Percentiles rank a stretch among this genome's conserved stretches.
These are phyloP conservation scores for Achlya hypogyna DNA, from an alignment of 352 stramenopile species.

Conservation along the genomic window DNA sequence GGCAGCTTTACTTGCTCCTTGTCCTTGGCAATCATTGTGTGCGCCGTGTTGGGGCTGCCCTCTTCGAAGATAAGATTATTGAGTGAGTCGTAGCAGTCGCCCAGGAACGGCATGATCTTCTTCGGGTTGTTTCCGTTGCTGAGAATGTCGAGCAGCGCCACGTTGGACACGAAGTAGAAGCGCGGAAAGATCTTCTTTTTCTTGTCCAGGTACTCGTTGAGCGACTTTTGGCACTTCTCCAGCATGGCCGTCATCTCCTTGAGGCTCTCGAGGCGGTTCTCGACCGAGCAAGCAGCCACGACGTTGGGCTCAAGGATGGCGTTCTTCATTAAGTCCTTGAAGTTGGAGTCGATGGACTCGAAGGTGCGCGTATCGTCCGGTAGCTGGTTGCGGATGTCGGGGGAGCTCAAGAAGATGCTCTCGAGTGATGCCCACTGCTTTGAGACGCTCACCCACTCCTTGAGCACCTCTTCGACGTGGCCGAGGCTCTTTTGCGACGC, in stretches of 20 bases:
- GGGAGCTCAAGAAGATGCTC: constrained; percentile 83
- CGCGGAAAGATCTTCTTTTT: constrained; percentile 89
- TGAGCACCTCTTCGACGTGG: constrained; percentile 79
- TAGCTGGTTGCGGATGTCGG: constrained; percentile 82
- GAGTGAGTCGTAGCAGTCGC: constrained; percentile 96
- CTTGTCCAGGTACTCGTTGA: constrained; percentile 87
- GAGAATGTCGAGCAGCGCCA: constrained; percentile 77
- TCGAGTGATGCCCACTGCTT: constrained; percentile 85
- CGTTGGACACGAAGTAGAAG: constrained; percentile 87
- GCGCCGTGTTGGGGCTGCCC: constrained; percentile 60
- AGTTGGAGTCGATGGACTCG: constrained; percentile 84
- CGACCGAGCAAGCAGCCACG: constrained; percentile 59
- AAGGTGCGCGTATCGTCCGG: constrained; percentile 81
- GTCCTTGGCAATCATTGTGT: constrained; percentile 83
- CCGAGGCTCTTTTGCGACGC: constrained; percentile 70
- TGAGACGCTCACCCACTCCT: constrained; percentile 80
- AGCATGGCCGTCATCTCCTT: constrained; percentile 86
- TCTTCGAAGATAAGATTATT: constrained; percentile 78
- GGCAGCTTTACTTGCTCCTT: constrained; percentile 51
- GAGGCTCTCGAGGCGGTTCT: constrained; percentile 67
- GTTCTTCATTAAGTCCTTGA: constrained; percentile 87
- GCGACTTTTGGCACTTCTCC: constrained; percentile 81
- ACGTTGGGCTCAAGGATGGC: constrained; percentile 80
- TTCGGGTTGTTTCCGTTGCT: constrained; percentile 92
- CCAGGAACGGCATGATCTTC: constrained; percentile 96